Evolutionary conservation across 1,284 basidiomycete species (phyloP), one percentile per base, ranked within the genome.

Genomic region (Sporisorium scitamineum): DNA sequence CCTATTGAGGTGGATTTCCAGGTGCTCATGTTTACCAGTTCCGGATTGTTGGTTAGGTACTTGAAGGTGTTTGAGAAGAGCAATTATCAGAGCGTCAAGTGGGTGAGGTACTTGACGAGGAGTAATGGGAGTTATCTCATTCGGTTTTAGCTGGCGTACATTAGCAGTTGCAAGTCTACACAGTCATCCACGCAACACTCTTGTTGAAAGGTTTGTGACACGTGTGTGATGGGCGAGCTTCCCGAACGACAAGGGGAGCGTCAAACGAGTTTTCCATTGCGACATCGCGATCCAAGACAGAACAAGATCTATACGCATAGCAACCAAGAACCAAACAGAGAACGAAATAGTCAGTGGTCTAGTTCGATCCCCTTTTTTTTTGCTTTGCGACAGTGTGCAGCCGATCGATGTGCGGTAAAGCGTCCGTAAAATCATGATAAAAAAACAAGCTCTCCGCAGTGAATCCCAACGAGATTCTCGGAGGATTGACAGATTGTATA

Each of bases 1-100:
- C 97, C 97, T 7, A 98, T 99, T 82, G 94, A 97, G 80, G 91
- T 99, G 68, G 95, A 99, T 86, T 99, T 99, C 87, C 91, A 95
- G 87, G 96, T 99, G 63, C 89, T 99, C 80, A 99, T 99, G 96
- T 95, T 97, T 87, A 98, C 96, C 0, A 90, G 95, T 6, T 97
- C 95, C 9, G 97, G 97, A 0, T 86, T 99, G 79, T 91, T 97
- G 57, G 97, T 99, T 18, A 90, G 96, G 52, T 99, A 97, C 89
- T 87, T 99, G 83, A 99, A 98, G 86, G 95, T 99, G 26, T 97
- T 97, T 81, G 97, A 99, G 88, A 97, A 95, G 89, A 91, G 89
- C 85, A 93, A 91, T 80, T 98, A 98, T 84, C 90, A 94, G 80
- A 85, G 82, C 51, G 86, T 87, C 16, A 87, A 87, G 69, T 84